These are phyloP conservation scores for Pythium oligandrum DNA, from an alignment of 352 stramenopile species.

Conservation along the genomic window DNA sequence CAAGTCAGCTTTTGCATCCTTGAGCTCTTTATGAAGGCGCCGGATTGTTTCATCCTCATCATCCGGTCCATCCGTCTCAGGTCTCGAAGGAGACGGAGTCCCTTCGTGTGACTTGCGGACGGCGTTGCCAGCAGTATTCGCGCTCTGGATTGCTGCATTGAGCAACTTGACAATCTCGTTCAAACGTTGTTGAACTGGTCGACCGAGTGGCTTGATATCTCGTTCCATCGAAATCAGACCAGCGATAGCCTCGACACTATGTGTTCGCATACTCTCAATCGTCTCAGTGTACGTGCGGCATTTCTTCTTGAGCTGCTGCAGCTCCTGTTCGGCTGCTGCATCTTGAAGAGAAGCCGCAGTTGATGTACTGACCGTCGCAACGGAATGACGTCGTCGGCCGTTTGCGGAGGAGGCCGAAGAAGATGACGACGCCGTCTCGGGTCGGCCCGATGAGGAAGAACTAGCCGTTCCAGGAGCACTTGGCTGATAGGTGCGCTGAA, in stretches of 20 bases:
- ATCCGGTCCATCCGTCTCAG: neutral
- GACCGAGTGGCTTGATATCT: conserved; percentile 65
- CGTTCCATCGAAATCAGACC: conserved; percentile 70
- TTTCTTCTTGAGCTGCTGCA: conserved; percentile 33
- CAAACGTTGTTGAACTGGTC: conserved; percentile 68
- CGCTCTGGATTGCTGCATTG: conserved; percentile 60
- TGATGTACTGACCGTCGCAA: conserved; percentile 12
- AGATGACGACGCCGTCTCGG: conserved; percentile 11
- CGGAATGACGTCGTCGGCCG: conserved; percentile 11
- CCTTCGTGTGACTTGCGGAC: conserved; percentile 18
- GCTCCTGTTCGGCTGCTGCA: conserved; percentile 16
- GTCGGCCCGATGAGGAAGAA: conserved; percentile 4
- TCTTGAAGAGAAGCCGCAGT: conserved; percentile 7
- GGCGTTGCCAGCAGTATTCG: conserved; percentile 35
- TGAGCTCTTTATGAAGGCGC: conserved; percentile 49
- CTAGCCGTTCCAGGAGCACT: conserved; percentile 12
- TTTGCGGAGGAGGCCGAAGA: conserved; percentile 4
- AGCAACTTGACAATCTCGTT: conserved; percentile 80
- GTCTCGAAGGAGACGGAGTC: conserved; percentile 7
- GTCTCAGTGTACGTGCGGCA: conserved; percentile 34
- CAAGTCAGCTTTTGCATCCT: conserved; percentile 59
- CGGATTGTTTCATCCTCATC: conserved; percentile 26
- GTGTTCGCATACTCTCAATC: conserved; percentile 47
- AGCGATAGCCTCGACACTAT: conserved; percentile 67
- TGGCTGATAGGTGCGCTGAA: conserved; percentile 28